Conservation (phyloP, 1,284 basidiomycete species). For the Golubevia sp. region DNA sequence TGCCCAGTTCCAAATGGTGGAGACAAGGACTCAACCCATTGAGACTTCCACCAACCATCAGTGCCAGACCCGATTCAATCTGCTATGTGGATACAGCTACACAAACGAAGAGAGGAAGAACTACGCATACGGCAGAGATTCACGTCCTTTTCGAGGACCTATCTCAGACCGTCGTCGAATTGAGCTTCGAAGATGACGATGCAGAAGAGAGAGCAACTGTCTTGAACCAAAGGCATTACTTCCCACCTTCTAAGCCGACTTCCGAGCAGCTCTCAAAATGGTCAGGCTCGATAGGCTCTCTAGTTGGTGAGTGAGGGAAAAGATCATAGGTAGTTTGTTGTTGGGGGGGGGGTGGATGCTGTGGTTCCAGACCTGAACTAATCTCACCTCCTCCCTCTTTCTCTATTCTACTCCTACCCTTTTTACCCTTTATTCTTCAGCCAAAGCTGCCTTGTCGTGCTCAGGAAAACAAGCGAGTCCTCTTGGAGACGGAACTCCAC, state of each 20-base stretch:
- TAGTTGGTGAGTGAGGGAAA: conserved; percentile 13
- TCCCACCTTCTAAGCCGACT: conserved; percentile 27
- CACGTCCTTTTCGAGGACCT: conserved; percentile 42
- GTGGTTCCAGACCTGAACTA: too few species aligned
- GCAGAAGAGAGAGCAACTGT: conserved; percentile 24
- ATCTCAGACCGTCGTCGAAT: conserved; percentile 28
- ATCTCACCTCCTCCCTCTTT: not conserved
- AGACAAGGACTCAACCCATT: conserved; percentile 33
- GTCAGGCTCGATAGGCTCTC: conserved; percentile 17
- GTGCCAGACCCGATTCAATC: conserved; percentile 33
- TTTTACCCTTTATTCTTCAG: too few species aligned
- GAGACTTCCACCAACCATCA: conserved; percentile 35
- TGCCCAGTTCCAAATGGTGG: conserved; percentile 46
- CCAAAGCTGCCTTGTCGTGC: not conserved
- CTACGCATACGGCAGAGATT: conserved; percentile 25
- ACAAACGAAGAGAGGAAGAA: conserved; percentile 5
- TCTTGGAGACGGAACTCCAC: conserved; percentile 24
- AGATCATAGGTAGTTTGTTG: too few species aligned
- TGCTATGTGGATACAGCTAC: conserved; percentile 29
- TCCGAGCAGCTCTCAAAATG: conserved; percentile 19
- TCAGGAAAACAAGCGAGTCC: conserved; percentile 14
- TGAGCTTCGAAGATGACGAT: conserved; percentile 37
- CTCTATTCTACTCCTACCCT: not conserved
- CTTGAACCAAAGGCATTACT: conserved; percentile 27
- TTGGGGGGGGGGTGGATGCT: too few species aligned